phyloP scores from a whole-genome alignment of 148 eudicot species.

The Spergularia marina region DNA sequence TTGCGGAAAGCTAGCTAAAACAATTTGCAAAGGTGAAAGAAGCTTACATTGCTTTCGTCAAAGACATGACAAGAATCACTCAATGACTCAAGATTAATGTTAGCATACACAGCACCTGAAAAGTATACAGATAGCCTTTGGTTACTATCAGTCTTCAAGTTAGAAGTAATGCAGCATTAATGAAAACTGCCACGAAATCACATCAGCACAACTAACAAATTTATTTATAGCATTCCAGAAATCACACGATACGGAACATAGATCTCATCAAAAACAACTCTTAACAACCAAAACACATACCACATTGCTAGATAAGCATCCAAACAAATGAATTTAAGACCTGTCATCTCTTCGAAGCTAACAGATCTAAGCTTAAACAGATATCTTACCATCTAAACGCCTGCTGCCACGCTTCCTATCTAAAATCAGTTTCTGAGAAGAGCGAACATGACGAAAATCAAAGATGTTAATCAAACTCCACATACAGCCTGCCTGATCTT shows the following conservation, averaged over 20 bases:
- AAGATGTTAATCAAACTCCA: conserved; percentile 77
- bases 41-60: conserved; percentile 40
- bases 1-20: background rate
- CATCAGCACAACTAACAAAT: background rate
- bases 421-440: conserved; percentile 59
- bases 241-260: background rate
- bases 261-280: background rate
- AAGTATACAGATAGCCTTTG: conserved; percentile 10
- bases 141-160: conserved; percentile 13
- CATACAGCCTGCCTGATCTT: conserved; percentile 81
- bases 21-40: background rate
- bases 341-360: background rate
- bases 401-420: conserved; percentile 56
- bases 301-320: conserved; percentile 4
- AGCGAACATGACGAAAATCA: conserved; percentile 69
- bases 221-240: background rate
- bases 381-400: conserved; percentile 50
- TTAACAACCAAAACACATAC: background rate
- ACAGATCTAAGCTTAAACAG: background rate
- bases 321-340: background rate
- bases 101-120: conserved; percentile 48
- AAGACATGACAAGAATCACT: conserved; percentile 31
- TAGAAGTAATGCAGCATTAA: background rate
- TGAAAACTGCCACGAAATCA: background rate
- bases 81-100: conserved; percentile 28